Base-by-base conservation (phyloP, 192 early-diverging fungal species). In the Coemansia sp. region DNA sequence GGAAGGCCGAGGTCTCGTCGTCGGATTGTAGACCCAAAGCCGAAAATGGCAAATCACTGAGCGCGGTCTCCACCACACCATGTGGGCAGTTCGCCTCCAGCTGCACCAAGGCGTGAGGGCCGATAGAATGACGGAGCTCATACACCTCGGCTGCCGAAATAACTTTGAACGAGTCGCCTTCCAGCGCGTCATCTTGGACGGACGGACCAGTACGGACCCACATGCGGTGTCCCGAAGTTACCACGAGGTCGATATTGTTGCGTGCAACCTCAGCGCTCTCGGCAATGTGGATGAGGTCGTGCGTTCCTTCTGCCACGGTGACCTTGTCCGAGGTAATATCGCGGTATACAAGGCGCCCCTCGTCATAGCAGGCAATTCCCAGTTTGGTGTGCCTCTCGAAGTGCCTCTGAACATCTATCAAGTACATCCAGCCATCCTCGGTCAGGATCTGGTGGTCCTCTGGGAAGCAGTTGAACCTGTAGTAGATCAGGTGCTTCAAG, bases 401-500 rank as follows among this genome's bases (percentile, higher is more conserved):
- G 66, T 78, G 76, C 61, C 33, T 43, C 55, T 72, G 70, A 27
- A 78, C 76, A n/a, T 78, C 70, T 4, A 20, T 16, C 49, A 78
- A 71, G 43, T 52, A 72, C 70, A 71, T 64, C 70, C 71, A 78
- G 36, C 76, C 76, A 9, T 57, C 43, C 62, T 72, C 70, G 5
- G 76, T 78, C 71, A 78, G 20, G 61, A 78, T 69, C 66, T 78
- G 76, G 46, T 78, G 76, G 50, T 78, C 76, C 33, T 72, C 76
- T 7, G 76, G 76, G 70, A 74, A 70, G 7, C 69, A 76, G 65
- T 73, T 99, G 83, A 97, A 97, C 18, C 94, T 89, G 74, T 89
- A 92, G 86, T 95, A 95, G 58, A 97, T 96, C 71, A 96, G 78
- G 65, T 97, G 95, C 80, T 97, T 97, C 81, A 97, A 82, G 78